Base-by-base conservation (phyloP, 441 rosid genomes). In the Erodium trifolium region DNA sequence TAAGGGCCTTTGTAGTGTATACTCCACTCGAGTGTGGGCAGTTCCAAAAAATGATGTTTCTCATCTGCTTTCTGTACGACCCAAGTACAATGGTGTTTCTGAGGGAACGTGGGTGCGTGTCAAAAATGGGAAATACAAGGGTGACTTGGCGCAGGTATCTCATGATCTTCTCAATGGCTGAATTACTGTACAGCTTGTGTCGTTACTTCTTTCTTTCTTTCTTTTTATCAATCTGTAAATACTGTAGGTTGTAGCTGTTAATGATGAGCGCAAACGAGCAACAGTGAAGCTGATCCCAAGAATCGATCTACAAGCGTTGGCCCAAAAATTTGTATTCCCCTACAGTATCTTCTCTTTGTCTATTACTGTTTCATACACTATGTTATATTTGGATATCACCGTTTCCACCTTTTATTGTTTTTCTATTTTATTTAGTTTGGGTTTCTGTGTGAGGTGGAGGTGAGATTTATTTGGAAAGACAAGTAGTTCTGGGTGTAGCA, bases 211-310 rank as follows among this genome's bases (percentile, higher is more conserved):
- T 65, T 67, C 35, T 53, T 65, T 67, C 35, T 23, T 23, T 23
- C 27, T 23, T 23, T 65, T 31, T 67, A 68, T 59, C 66, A 39
- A 67, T n/a, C 60, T 53, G 59, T 73, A 53, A 18, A 70, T 74
- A 75, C 55, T 85, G 79, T 67, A 93, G 99, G 77, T 93, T 80
- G 96, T 93, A 75, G 87, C 87, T 76, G 92, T 88, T 70, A 86
- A 84, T 76, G 81, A 85, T 67, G 73, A 77, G 31, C 81, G 81
- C 70, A 86, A 78, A 78, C 86, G 75, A 81, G 96, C 89, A 35
- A 82, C 93, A 29, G 87, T 93, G 62, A 91, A 91, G 84, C 82
- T 93, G 70, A 86, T 93, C 68, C 99, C 99, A 65, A 86, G 99
- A 83, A 84, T 91, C 71, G 96, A 93, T 81, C 79, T 93, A 10